These are phyloP conservation scores for Solanum paucissectum DNA, from an alignment of 257 asterid species.

Conservation along the genomic window DNA sequence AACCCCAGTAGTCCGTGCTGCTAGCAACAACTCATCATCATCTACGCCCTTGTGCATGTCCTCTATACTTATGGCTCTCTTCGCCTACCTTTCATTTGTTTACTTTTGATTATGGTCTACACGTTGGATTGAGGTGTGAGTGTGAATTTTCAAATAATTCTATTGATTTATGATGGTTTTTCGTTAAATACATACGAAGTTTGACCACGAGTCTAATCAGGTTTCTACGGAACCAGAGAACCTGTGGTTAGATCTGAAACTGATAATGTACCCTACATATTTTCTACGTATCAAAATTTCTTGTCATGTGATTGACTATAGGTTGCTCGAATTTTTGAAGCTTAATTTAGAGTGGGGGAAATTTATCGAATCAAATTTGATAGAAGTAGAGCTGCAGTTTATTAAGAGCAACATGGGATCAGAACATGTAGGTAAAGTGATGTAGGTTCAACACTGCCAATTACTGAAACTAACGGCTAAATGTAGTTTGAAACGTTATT, in stretches of 20 bases:
- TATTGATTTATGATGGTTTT: background rate
- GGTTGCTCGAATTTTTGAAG: too few relatives aligned
- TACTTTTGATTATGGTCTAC: background rate
- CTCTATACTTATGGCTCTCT: background rate
- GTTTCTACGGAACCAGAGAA: background rate
- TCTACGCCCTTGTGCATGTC: background rate
- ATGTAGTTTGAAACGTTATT: too few relatives aligned
- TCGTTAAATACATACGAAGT: background rate
- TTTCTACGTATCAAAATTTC: background rate
- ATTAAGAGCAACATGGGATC: too few relatives aligned
- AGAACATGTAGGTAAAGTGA: too few relatives aligned
- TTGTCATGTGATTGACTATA: background rate
- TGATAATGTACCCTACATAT: background rate
- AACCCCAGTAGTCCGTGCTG: background rate
- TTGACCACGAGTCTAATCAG: background rate
- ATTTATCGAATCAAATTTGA: too few relatives aligned
- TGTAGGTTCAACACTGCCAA: background rate
- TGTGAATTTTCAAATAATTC: background rate
- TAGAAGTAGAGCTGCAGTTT: too few relatives aligned
- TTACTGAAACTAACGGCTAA: too few relatives aligned
- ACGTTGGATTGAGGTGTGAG: background rate
- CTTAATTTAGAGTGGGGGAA: too few relatives aligned
- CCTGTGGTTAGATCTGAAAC: background rate
- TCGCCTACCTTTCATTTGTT: background rate
- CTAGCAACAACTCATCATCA: background rate